These are phyloP conservation scores for Podochytrium sp. DNA, from an alignment of 192 early-diverging fungal genomes.

Conservation along the genomic window DNA sequence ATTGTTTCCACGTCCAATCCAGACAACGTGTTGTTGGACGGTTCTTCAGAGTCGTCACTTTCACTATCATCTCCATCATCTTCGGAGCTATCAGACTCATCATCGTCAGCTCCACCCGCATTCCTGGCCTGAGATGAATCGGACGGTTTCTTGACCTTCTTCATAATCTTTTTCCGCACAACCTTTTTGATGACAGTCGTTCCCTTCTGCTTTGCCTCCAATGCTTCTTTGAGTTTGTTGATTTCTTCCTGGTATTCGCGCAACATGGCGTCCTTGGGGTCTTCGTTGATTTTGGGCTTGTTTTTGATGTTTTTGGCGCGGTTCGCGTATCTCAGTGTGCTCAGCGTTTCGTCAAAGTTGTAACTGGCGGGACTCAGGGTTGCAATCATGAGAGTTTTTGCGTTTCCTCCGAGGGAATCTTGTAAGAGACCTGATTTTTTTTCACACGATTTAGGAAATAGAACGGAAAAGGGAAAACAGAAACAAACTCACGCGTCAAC, in stretches of 20 bases:
- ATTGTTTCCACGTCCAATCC: conserved; percentile 58
- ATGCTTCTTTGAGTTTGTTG: conserved; percentile 50
- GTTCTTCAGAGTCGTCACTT: conserved; percentile 22
- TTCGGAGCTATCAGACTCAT: conserved; percentile 29
- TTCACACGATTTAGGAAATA: not conserved
- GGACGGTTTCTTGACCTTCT: conserved; percentile 48
- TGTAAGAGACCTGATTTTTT: conserved; percentile 55
- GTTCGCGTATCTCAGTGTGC: conserved; percentile 66
- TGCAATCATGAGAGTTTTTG: conserved; percentile 72
- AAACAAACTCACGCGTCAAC: conserved; percentile 53
- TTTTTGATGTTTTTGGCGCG: conserved; percentile 71
- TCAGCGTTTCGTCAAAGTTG: conserved; percentile 67
- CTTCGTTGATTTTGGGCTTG: conserved; percentile 68
- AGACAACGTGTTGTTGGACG: conserved; percentile 34
- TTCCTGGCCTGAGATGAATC: not conserved
- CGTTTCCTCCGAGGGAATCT: conserved; percentile 69
- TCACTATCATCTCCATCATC: conserved; percentile 35
- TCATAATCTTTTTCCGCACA: conserved; percentile 56
- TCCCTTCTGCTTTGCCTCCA: conserved; percentile 53
- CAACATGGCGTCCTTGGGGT: conserved; percentile 70
- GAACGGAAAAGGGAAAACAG: not conserved
- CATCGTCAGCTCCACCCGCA: conserved; percentile 6
- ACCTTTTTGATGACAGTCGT: conserved; percentile 46
- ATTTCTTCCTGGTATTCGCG: conserved; percentile 71
- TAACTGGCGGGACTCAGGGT: conserved; percentile 62